Evolutionary conservation across 2,329 filamentous ascomycete species (phyloP).

Genomic region (Tolypocladium nubicola): DNA sequence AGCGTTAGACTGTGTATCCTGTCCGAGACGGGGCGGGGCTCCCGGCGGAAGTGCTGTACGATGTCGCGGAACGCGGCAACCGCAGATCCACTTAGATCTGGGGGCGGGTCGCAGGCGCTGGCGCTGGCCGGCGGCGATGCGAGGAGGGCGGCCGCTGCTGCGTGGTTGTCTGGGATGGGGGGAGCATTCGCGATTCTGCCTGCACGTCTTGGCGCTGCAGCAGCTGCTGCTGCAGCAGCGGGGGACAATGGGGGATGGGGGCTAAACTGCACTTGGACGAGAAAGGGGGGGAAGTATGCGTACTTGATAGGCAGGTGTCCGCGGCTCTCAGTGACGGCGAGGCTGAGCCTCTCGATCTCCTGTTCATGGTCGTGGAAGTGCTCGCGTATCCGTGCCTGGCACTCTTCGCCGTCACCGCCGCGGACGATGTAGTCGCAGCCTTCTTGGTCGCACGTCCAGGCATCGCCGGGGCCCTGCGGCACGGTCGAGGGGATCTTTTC

Average conservation of each 20-base stretch:
- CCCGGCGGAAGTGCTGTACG: slow-evolving; percentile 15
- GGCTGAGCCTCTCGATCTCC: slow-evolving; percentile 36
- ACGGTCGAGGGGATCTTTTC: slow-evolving; percentile 37
- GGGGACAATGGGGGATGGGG: slow-evolving; percentile 2
- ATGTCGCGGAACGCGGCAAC: slow-evolving; percentile 11
- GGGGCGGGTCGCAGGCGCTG: not conserved
- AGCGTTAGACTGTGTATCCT: slow-evolving; percentile 20
- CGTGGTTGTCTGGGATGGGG: not conserved
- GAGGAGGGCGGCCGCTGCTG: not conserved
- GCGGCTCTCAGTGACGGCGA: slow-evolving; percentile 47
- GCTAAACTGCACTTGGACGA: slow-evolving; percentile 19
- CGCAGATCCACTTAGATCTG: slow-evolving; percentile 9
- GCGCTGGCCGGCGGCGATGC: not conserved
- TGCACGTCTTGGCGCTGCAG: not conserved
- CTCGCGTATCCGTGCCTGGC: slow-evolving; percentile 44
- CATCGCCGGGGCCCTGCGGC: slow-evolving; percentile 47
- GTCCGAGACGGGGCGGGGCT: slow-evolving; percentile 15
- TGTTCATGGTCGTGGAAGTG: slow-evolving; percentile 52
- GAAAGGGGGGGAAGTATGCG: slow-evolving; percentile 24
- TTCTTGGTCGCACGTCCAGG: slow-evolving; percentile 56
- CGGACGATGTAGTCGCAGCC: slow-evolving; percentile 56
- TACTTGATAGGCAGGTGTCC: slow-evolving; percentile 49
- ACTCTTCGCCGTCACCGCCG: slow-evolving; percentile 43
- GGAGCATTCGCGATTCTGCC: not conserved
- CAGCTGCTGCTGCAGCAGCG: not conserved